Conservation (phyloP, 2,329 filamentous ascomycete species). For the Zymoseptoria pseudotritici region DNA sequence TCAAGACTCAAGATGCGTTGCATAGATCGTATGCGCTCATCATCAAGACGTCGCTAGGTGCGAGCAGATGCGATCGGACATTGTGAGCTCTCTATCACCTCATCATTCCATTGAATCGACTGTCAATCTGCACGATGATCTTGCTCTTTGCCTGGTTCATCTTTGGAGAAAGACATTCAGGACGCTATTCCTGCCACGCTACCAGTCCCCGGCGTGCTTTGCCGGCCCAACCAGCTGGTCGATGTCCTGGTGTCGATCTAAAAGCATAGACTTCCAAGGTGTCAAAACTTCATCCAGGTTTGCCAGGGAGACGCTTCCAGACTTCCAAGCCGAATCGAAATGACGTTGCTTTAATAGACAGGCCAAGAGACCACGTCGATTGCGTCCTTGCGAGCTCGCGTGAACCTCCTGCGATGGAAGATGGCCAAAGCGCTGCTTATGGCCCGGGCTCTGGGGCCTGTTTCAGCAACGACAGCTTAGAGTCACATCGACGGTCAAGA, state of each 20-base stretch:
- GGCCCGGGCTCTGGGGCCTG: no score
- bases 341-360: background rate
- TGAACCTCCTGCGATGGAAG: background rate
- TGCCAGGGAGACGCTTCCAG: background rate
- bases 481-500: background rate
- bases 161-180: background rate
- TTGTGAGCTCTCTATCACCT: no score
- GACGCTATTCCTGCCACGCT: background rate
- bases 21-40: background rate
- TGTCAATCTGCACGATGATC: background rate
- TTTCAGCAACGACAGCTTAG: no score
- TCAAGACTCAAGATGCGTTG: background rate
- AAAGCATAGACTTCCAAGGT: background rate
- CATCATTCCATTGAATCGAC: background rate
- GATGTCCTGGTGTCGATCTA: background rate
- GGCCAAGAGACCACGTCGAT: background rate
- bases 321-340: background rate
- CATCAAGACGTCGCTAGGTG: background rate
- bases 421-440: background rate
- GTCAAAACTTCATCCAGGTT: background rate
- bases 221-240: background rate
- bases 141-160: background rate
- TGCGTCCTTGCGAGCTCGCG: background rate
- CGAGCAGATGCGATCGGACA: no score
- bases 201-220: background rate